Base-by-base conservation (phyloP, 2,329 filamentous ascomycete species). In the Calonectria pseudoreteaudii region DNA sequence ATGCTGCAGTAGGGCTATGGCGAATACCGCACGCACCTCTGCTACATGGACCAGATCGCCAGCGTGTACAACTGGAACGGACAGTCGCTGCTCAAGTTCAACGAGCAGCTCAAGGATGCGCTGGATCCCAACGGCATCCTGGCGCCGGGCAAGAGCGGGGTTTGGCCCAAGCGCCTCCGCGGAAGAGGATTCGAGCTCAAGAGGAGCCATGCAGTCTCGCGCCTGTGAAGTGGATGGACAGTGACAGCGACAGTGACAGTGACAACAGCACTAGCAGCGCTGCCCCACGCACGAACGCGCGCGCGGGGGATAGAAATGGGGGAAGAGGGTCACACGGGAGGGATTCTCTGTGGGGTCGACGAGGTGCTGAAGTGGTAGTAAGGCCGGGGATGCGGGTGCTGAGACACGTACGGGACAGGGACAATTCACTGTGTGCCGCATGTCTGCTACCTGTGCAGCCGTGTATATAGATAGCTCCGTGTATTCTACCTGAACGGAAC, bases 61-160 rank as follows among this genome's bases (percentile, higher is more conserved):
- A 56, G 47, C 53, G 38, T 49, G 9, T 71, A 71, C 56, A 68
- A 64, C 47, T 74, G 52, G 41, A 70, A 70, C 36, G 49, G 38
- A 2, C 36, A 67, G 20, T 47, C 68, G 16, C 9, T 50, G 23
- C 34, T 71, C 38, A 68, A 58, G 34, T 58, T 74, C 49, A 68
- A 71, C 28, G 62, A 71, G 64, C 53, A 53, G 44, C 31, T 74
- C 36, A 74, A 74, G 64, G 56, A 74, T 30, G 8, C 68, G 6
- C 20, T 74, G 53, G 72, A 74, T 26, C 72, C 72, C n/a, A 74
- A 74, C 13, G 72, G 72, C 30, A 65, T 74, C 47, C 20, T 74
- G 20, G 68, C 72, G 10, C 72, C 68, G 2, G 72, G 72, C 11
- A 74, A 71, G 64, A 68, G 34, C 34, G 72, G 72, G 36, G 36